These are phyloP conservation scores for Euphorbia pulcherrima DNA, from an alignment of 345 rosid species.

Conservation along the genomic window DNA sequence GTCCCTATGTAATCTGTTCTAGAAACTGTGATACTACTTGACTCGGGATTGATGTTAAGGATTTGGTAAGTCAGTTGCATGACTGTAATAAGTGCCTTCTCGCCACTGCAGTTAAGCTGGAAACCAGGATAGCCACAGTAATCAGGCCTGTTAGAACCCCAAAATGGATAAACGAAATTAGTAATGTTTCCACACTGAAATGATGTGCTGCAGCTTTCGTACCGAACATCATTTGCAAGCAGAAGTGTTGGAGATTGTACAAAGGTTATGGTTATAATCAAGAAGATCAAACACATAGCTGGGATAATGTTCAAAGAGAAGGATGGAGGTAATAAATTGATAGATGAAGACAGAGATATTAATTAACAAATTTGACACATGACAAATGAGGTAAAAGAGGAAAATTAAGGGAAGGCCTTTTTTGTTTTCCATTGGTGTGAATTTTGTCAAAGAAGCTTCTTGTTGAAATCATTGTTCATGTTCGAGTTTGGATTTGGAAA, in stretches of 20 bases:
- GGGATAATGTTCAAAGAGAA: background rate
- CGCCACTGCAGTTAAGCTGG: conserved; percentile 21
- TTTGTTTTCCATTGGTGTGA: background rate
- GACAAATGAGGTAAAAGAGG: background rate
- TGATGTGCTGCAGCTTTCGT: conserved; percentile 15
- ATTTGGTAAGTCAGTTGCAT: conserved; percentile 23
- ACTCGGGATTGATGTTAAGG: background rate
- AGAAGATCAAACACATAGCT: background rate
- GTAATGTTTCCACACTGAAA: conserved; percentile 26
- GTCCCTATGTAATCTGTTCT: conserved; percentile 25
- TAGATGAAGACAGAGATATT: background rate
- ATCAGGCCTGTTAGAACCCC: conserved; percentile 20
- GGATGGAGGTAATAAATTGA: background rate
- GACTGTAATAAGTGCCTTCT: conserved; percentile 26
- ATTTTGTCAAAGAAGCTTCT: conserved; percentile 10
- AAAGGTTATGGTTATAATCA: background rate
- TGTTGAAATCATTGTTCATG: background rate
- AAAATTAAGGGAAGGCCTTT: background rate
- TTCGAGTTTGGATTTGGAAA: background rate
- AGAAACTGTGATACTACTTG: conserved; percentile 13
- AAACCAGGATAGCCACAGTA: conserved; percentile 33
- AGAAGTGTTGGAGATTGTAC: background rate
- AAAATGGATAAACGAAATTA: conserved; percentile 33
- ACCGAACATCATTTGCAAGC: conserved; percentile 1
- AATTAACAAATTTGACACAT: too few species aligned